These are phyloP conservation scores for Inga oerstediana DNA, from an alignment of 306 rosid species.

Conservation along the genomic window DNA sequence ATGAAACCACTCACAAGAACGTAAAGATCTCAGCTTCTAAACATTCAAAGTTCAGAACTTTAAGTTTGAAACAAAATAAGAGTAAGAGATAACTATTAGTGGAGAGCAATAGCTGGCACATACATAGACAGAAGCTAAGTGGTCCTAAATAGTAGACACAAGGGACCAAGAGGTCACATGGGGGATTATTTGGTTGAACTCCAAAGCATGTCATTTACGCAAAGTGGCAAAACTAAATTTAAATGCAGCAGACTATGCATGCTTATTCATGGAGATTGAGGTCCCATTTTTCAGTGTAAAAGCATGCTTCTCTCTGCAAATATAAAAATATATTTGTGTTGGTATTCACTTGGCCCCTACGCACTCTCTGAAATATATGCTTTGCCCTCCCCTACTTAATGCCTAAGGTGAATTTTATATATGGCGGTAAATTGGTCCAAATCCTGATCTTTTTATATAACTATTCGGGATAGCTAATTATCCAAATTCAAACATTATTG, in stretches of 20 bases:
- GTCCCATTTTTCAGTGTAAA: conserved; percentile 43
- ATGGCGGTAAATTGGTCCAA: not conserved
- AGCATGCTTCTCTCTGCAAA: conserved; percentile 4
- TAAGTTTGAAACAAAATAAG: not conserved
- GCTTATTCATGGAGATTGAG: conserved; percentile 12
- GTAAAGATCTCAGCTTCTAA: not conserved
- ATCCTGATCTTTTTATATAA: not conserved
- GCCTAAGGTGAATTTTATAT: not conserved
- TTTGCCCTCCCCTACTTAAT: not conserved
- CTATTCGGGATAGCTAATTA: not conserved
- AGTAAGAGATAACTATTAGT: not conserved
- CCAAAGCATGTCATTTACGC: conserved; percentile 30
- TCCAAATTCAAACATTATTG: not conserved
- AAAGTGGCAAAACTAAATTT: conserved; percentile 49
- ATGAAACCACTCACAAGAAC: not conserved
- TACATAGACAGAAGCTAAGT: conserved; percentile 17
- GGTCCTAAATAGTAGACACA: conserved; percentile 40
- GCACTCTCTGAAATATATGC: not conserved
- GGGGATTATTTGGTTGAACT: conserved; percentile 49
- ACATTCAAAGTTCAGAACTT: not conserved
- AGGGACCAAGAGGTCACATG: conserved; percentile 41
- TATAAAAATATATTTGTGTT: conserved; percentile 4
- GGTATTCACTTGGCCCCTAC: conserved; percentile 25
- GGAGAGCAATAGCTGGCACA: conserved; percentile 33
- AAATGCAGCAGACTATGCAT: conserved; percentile 22